Evolutionary conservation across 164 flowering plant genomes (phyloP).

Genomic region (Magnolia kwangsiensis): DNA sequence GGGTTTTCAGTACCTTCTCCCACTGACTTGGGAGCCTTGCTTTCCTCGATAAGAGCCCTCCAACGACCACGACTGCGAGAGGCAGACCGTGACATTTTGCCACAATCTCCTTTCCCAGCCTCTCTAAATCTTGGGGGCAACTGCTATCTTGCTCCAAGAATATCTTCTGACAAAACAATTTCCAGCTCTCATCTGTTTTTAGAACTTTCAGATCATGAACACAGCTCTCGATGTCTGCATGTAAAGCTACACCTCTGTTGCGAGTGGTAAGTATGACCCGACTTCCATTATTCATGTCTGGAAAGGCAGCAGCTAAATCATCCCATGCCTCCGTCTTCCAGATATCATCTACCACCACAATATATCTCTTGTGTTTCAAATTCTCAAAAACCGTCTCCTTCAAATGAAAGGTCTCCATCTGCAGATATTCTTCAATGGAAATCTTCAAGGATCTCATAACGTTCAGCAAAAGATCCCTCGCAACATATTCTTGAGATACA

Average conservation of each 20-base stretch:
- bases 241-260: neutral
- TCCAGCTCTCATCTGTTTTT: neutral
- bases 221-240: neutral
- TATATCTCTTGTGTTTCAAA: neutral
- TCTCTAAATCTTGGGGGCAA: neutral
- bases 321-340: constrained; percentile 1
- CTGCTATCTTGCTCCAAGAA: neutral
- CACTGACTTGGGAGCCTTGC: neutral
- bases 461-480: neutral
- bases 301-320: neutral
- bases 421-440: neutral
- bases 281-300: neutral
- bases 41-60: constrained; percentile 1
- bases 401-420: neutral
- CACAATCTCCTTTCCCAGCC: neutral
- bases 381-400: neutral
- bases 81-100: constrained; percentile 5
- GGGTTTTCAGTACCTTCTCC: neutral
- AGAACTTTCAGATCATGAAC: neutral
- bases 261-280: constrained; percentile 4
- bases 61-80: constrained; percentile 2
- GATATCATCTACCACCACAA: constrained; percentile 4
- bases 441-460: neutral
- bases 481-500: neutral
- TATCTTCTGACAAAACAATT: neutral